Base-by-base conservation (phyloP, 2,329 filamentous ascomycete genomes). In the Colletotrichum echinochloae region DNA sequence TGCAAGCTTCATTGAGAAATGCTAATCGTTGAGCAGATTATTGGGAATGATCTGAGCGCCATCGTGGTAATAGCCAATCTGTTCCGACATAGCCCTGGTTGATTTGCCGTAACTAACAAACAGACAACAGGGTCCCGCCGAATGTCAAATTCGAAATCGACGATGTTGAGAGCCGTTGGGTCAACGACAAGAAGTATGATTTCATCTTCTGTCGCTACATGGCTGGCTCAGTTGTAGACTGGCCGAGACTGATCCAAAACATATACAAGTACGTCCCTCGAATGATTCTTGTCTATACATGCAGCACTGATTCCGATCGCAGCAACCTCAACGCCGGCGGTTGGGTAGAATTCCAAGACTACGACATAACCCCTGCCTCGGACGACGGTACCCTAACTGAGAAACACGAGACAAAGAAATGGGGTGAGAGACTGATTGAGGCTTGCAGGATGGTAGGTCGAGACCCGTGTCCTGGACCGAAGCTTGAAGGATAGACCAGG, bases 181-280 rank as follows among this genome's bases (percentile, higher is more conserved):
- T 88, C 11, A 83, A 88, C 69, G 75, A 77, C 1, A 83, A 87
- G 66, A 82, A 85, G 59, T 90, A 89, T 63, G 88, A 91, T 76
- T 89, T 88, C 69, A 83, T 91, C 33, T 88, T 90, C 75, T 84
- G 85, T 23, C 83, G 89, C 2, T 84, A 87, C 66, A 85, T 86
- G 2, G 84, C 86, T 16, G 83, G 85, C 79, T 86, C 84, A 1
- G 85, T 90, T 65, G 84, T 82, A 57, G 82, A 89, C 74, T 90
- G 87, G 87, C 82, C 82, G 1, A 80, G 75, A n/a, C 76, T 90
- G 1, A 82, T 89, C 65, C 76, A 77, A 20, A 82, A 83, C 65
- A 79, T 83, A 3, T 79, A 83, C 55, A 81, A 85, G 86, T 87
- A 75, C 73, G 81, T 5, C 39, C 39, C 39, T 16, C 39, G 6